Conservation (phyloP, 2,329 filamentous ascomycete species). For the Teratosphaeria pseudoeucalypti region DNA sequence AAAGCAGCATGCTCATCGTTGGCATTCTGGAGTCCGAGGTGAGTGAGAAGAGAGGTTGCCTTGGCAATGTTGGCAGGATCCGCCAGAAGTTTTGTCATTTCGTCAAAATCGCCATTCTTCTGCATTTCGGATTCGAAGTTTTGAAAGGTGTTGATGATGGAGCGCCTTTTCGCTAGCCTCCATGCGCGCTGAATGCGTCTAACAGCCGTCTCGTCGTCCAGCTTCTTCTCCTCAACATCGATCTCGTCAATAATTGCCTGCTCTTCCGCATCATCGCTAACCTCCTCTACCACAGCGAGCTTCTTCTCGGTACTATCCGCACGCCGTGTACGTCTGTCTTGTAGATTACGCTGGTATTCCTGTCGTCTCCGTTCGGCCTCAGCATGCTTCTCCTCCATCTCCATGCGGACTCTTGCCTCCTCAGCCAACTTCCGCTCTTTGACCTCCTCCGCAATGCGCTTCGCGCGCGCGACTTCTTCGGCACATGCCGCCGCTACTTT, state of each 20-base stretch:
- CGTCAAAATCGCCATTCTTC: slow-evolving; percentile 61
- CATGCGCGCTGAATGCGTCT: slow-evolving; percentile 60
- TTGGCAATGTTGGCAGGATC: slow-evolving; percentile 55
- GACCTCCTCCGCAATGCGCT: slow-evolving; percentile 71
- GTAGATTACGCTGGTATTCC: slow-evolving; percentile 40
- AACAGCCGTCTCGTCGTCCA: slow-evolving; percentile 54
- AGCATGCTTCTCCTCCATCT: slow-evolving; percentile 71
- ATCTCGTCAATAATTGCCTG: slow-evolving; percentile 25
- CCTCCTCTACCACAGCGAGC: slow-evolving; percentile 40
- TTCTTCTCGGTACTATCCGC: slow-evolving; percentile 40
- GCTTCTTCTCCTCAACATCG: slow-evolving; percentile 21
- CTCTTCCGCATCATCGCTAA: slow-evolving; percentile 33
- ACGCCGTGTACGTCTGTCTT: slow-evolving; percentile 33
- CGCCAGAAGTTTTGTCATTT: slow-evolving; percentile 58
- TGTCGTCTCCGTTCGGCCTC: slow-evolving; percentile 63
- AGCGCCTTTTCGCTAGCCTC: slow-evolving; percentile 49
- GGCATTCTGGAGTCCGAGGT: slow-evolving; percentile 51
- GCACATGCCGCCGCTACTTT: slow-evolving; percentile 74
- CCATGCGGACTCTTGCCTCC: slow-evolving; percentile 54
- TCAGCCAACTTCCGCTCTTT: slow-evolving; percentile 72
- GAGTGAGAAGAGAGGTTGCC: slow-evolving; percentile 56
- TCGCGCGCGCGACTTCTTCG: slow-evolving; percentile 72
- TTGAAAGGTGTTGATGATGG: slow-evolving; percentile 54
- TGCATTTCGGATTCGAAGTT: slow-evolving; percentile 39
- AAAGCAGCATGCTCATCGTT: slow-evolving; percentile 54